Percentiles rank a stretch among this genome's conserved stretches.
phyloP scores from a whole-genome alignment of 2,329 filamentous ascomycete genomes.

The Fusarium nurragi region DNA sequence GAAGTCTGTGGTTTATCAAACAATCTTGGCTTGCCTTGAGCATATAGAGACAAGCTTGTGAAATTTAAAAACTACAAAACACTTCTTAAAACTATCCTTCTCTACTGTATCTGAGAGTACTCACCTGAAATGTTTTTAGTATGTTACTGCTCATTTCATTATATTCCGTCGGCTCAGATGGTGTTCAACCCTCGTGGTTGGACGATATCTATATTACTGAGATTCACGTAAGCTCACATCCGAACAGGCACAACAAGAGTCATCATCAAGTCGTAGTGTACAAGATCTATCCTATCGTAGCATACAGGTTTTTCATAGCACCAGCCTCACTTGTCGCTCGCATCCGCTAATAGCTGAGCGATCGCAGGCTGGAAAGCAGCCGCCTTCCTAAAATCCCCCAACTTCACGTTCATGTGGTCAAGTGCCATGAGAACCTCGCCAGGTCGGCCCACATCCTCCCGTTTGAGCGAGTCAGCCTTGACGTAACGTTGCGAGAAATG shows the following conservation, averaged over 20 bases:
- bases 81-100: no score
- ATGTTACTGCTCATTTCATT: no score
- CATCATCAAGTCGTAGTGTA: not conserved
- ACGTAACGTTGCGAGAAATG: constrained; percentile 97
- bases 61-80: no score
- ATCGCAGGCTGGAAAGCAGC: constrained; percentile 51
- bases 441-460: constrained; percentile 47
- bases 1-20: no score
- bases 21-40: no score
- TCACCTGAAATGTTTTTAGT: no score
- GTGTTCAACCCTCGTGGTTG: no score
- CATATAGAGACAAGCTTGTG: no score
- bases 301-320: not conserved
- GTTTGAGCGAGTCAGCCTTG: constrained; percentile 59
- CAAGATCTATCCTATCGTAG: not conserved
- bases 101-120: no score
- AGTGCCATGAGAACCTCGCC: constrained; percentile 73
- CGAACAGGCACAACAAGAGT: not conserved
- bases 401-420: constrained; percentile 79
- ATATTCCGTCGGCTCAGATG: no score
- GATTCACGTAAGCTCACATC: not conserved
- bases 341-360: constrained; percentile 32
- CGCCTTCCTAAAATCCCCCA: constrained; percentile 75
- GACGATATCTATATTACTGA: no score
- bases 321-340: constrained; percentile 19